Base-by-base conservation (phyloP, 306 rosid species). In the Arachis stenosperma region DNA sequence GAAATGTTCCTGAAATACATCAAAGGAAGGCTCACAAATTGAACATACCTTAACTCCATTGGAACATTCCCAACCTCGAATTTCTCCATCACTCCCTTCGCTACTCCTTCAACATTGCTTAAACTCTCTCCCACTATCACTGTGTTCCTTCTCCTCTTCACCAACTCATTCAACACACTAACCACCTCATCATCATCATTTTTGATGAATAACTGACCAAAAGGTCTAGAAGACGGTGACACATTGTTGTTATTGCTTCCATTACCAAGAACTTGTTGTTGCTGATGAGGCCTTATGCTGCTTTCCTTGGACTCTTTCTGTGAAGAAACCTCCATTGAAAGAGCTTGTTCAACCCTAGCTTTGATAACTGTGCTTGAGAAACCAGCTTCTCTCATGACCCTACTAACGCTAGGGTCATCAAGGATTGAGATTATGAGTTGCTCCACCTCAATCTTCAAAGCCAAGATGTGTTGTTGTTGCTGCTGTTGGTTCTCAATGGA, bases 361-460 rank as follows among this genome's bases (percentile, higher is more conserved):
- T 92, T 92, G 1, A 92, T 87, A 65, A 82, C 88, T 56, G 94
- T 63, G 52, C 98, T 92, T 3, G 96, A 88, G 77, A 92, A 92
- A 75, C 96, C 94, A 74, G 98, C 98, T 76, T 92, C 98, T 74
- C 98, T 86, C 98, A 92, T 92, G 69, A 92, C 98, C 65, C 98
- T 82, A 40, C 98, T 92, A 12, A 92, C 98, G 84, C 96, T 90
- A 1, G 98, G 98, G 66, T 92, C 98, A 82, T 92, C 98, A 12
- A 92, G 78, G 53, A 92, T 90, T 0, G 98, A 92, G 56, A 92
- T 86, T 27, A 90, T 77, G 46, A 92, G 96, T 81, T 92, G 96
- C 13, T 92, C 96, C 51, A 82, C 61, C 81, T 92, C 98, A 39
- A 92, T 92, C 55, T 92, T 92, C 73, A 92, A 77, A 6, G 98